Evolutionary conservation across 768 basidiomycete species (phyloP), one percentile per base, ranked within the genome.

Genomic region (Russula brevipes): DNA sequence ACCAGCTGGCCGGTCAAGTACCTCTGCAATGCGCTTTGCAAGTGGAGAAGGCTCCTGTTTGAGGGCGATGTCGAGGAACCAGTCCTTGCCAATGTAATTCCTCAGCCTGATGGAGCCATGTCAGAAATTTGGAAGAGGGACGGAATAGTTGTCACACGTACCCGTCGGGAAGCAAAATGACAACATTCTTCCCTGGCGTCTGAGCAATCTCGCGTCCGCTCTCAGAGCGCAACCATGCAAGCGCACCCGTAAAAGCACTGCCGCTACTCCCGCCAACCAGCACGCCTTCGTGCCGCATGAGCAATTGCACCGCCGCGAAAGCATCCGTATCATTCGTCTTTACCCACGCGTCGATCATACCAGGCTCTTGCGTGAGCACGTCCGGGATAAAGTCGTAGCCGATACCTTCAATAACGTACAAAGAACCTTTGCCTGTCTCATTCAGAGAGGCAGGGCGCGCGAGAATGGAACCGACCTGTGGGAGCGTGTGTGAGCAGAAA

Each of bases 211-310:
- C 71, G 69, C 77, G 74, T 0, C 95, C 96, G 51, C 82, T 82
- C 6, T 82, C 82, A 6, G 81, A 86, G 66, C 82, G 85, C 59
- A 99, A 76, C 86, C 89, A 98, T 55, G 80, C 73, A 47, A 97
- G 70, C 5, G 91, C 83, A 49, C 89, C 93, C 31, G 85, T 81
- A 44, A 98, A 76, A 0, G 88, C 85, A 71, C 90, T 92, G 0
- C 97, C 97, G 67, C 89, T 91, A 71, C 91, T 95, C 2, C 97
- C 97, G 7, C 97, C 97, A 3, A 97, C 89, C 2, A 99, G 80
- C 9, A 98, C 80, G 1, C 91, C 95, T 75, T 98, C 96, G 38
- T 77, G 80, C 57, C 85, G 82, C 83, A 97, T 97, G 31, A 97
- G 72, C 39, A 78, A 73, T 62, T 87, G 80, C 7, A 92, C 88